Percentiles rank a stretch among this genome's conserved stretches.
phyloP scores from a whole-genome alignment of 805 yeast genomes.

The Saccharomyces eubayanus region DNA sequence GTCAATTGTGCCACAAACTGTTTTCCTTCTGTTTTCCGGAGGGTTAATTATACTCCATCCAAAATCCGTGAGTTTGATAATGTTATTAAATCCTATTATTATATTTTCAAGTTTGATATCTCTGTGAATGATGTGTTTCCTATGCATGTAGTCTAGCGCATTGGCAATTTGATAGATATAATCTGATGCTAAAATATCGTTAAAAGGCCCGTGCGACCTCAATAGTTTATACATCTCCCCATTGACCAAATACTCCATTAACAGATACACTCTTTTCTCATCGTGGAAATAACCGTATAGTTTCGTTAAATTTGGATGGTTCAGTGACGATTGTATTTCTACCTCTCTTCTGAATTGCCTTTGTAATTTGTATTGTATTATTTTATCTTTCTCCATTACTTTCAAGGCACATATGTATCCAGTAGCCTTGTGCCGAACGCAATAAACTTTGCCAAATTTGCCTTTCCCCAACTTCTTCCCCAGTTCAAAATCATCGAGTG shows the following conservation, averaged over 20 bases:
- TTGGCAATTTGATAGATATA: constrained; percentile 77
- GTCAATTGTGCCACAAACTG: constrained; percentile 92
- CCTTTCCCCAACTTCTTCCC: constrained; percentile 89
- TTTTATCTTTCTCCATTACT: constrained; percentile 79
- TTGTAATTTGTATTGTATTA: constrained; percentile 66
- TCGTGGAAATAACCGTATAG: constrained; percentile 84
- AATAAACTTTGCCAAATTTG: constrained; percentile 85
- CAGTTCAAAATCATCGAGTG: constrained; percentile 60
- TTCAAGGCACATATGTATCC: constrained; percentile 86
- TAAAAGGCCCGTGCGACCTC: constrained; percentile 58
- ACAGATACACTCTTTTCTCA: constrained; percentile 64
- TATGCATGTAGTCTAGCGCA: constrained; percentile 71
- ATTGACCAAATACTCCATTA: constrained; percentile 74
- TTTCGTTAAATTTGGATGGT: constrained; percentile 74
- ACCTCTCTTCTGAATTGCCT: constrained; percentile 84
- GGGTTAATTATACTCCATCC: constrained; percentile 85
- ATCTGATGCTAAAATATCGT: constrained; percentile 64
- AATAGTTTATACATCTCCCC: constrained; percentile 81
- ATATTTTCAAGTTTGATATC: constrained; percentile 94
- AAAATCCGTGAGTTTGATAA: constrained; percentile 80
- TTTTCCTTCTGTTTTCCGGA: constrained; percentile 51
- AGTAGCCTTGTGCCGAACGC: constrained; percentile 65
- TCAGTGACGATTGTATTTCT: constrained; percentile 74
- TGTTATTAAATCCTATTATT: constrained; percentile 64
- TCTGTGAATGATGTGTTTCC: constrained; percentile 75